Base-by-base conservation (phyloP, 2,329 filamentous ascomycete genomes). In the Ophiostoma ips region DNA sequence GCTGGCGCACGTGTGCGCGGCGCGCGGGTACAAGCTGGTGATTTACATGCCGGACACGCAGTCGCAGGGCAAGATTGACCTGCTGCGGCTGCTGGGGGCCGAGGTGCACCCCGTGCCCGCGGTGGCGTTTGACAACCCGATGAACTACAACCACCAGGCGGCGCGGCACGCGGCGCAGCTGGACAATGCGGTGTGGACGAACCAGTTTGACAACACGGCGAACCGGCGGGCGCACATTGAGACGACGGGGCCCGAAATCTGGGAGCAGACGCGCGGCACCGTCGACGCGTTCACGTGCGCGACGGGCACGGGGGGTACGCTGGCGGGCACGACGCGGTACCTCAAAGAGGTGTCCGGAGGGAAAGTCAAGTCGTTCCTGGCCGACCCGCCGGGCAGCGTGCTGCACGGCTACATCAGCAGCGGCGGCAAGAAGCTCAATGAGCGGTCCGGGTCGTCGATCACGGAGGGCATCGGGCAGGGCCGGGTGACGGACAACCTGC, bases 1-100 rank as follows among this genome's bases (percentile, higher is more conserved):
- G 2, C 83, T 98, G 40, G 92, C 92, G 18, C 92, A 96, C 69
- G 92, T 98, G 51, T 96, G 92, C 70, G 80, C 90, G 53, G 86
- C 83, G 35, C 84, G 83, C 60, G 92, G 90, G 37, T 96, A 98
- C 75, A 84, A 84, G 64, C 81, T 95, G 47, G 89, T 96, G 63
- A 98, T 98, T 64, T 98, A 96, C 79, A 96, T 98, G 92, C 92
- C 92, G 60, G 85, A 98, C 73, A 96, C 90, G 46, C 92, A 96
- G 70, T 94, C 89, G 18, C 90, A 95, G 69, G 92, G 89, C 64
- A 98, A 98, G 73, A 86, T 98, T 63, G 92, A 96, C 66, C 76
- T 98, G 49, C 72, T 98, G 56, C 77, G 90, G 9, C 73, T 96
- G 34, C 77, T 98, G 10, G 92, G 92, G 56, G 92, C 92, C 24